phyloP scores from a whole-genome alignment of 306 rosid species.

The Trifolium fragiferum region DNA sequence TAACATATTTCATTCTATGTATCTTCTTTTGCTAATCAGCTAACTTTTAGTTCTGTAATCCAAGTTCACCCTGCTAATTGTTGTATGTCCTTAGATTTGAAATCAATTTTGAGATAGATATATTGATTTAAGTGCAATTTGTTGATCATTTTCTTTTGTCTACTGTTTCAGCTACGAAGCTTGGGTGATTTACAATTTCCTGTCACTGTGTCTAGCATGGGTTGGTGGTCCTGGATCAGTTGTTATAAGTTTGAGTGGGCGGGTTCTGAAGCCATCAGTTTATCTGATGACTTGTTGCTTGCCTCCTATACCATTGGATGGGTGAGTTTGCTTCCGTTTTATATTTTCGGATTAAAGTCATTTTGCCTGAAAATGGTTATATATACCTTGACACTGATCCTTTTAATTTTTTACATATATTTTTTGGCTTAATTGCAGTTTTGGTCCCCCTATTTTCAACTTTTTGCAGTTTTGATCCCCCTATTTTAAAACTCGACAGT shows the following conservation, averaged over 20 bases:
- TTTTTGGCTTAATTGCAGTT: no score
- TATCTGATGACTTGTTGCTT: conserved; percentile 90
- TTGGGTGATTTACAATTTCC: conserved; percentile 93
- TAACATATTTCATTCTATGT: conserved; percentile 6
- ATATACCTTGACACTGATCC: conserved; percentile 3
- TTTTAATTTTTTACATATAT: neutral
- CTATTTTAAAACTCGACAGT: no score
- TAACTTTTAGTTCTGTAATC: neutral
- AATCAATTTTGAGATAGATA: conserved; percentile 20
- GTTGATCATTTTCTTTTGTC: conserved; percentile 31
- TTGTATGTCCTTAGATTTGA: conserved; percentile 37
- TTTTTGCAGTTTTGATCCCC: no score
- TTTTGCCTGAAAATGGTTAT: conserved; percentile 15
- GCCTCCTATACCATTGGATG: conserved; percentile 90
- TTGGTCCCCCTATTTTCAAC: no score
- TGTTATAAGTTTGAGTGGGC: conserved; percentile 87
- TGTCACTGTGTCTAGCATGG: conserved; percentile 94
- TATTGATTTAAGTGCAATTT: conserved; percentile 4
- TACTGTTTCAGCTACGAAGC: conserved; percentile 85
- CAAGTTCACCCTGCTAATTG: conserved; percentile 20
- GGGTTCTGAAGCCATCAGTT: conserved; percentile 85
- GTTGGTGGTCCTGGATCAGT: conserved; percentile 99
- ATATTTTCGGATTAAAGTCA: conserved; percentile 20
- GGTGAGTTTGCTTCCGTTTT: conserved; percentile 68
- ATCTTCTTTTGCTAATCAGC: conserved; percentile 9